A percentile compares a stretch with the other conserved stretches of the same genome.
Evolutionary conservation across 2,329 filamentous ascomycete species (phyloP).

Genomic region (Sporothrix schenckii): DNA sequence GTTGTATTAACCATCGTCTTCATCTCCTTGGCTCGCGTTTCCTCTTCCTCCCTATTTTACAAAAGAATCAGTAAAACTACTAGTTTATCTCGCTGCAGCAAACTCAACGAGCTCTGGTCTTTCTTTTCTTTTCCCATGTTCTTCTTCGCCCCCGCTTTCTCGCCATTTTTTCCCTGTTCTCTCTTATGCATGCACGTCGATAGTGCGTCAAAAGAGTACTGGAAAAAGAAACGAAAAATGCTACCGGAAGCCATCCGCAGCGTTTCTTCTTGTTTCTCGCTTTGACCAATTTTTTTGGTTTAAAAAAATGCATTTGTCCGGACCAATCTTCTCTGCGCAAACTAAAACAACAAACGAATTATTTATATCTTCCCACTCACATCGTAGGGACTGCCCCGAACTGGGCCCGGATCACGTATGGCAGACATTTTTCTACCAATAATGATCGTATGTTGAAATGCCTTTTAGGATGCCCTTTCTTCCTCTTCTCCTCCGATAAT

Average conservation of each 20-base stretch:
- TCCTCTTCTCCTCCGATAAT: neutral
- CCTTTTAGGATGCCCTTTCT: neutral
- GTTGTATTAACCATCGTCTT: neutral
- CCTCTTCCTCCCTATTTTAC: neutral
- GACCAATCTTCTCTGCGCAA: neutral
- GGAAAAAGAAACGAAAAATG: neutral
- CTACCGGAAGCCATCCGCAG: neutral
- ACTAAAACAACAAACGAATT: neutral
- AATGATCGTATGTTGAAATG: neutral
- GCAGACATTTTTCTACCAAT: neutral
- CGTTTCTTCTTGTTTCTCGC: neutral
- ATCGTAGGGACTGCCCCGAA: neutral
- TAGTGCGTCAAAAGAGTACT: neutral
- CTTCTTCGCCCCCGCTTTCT: neutral
- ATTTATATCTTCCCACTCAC: neutral
- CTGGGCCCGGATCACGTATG: neutral
- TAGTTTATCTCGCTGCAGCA: neutral
- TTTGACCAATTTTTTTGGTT: neutral
- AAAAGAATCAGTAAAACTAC: neutral
- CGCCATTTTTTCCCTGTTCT: neutral
- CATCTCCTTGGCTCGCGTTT: neutral
- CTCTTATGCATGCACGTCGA: constrained; percentile 21
- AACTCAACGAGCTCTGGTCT: neutral
- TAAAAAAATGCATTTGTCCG: neutral
- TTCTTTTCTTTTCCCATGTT: constrained; percentile 3